These are phyloP conservation scores for Hamigera avellanea DNA, from an alignment of 495 filamentous ascomycete species.

Conservation along the genomic window DNA sequence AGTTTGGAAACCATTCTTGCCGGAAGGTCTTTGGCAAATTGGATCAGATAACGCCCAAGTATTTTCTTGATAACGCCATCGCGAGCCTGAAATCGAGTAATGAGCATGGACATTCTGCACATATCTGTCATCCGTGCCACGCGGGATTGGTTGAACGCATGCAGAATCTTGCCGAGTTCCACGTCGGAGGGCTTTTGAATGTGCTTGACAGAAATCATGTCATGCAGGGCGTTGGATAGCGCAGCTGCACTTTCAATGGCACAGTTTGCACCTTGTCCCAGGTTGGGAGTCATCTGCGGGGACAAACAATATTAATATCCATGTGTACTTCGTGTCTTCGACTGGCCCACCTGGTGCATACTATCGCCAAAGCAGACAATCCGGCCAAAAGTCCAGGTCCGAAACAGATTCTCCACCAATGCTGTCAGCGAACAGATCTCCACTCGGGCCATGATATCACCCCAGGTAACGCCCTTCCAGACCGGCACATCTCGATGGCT, in stretches of 20 bases:
- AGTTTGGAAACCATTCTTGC: too few species aligned
- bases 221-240: slow-evolving; percentile 5
- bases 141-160: too few species aligned
- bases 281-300: slow-evolving; percentile 16
- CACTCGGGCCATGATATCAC: slow-evolving; percentile 11
- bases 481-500: slow-evolving; percentile 3
- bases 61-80: too few species aligned
- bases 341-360: slow-evolving; percentile 15
- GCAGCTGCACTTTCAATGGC: slow-evolving; percentile 17
- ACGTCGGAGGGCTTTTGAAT: too few species aligned
- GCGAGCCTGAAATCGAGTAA: too few species aligned
- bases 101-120: too few species aligned
- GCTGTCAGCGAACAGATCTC: slow-evolving; percentile 10
- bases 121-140: too few species aligned
- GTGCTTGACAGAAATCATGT: too few species aligned
- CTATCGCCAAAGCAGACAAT: slow-evolving; percentile 17
- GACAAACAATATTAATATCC: neutral
- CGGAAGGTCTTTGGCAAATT: too few species aligned
- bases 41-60: too few species aligned
- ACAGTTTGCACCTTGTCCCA: slow-evolving; percentile 19
- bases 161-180: too few species aligned
- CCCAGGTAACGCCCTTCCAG: slow-evolving; percentile 8
- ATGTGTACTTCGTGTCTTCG: too few species aligned
- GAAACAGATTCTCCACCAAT: slow-evolving; percentile 14
- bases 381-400: slow-evolving; percentile 12